A percentile compares a stretch with the other conserved stretches of the same genome.
phyloP scores from a whole-genome alignment of 768 basidiomycete genomes.

The Phaeotremella skinneri region DNA sequence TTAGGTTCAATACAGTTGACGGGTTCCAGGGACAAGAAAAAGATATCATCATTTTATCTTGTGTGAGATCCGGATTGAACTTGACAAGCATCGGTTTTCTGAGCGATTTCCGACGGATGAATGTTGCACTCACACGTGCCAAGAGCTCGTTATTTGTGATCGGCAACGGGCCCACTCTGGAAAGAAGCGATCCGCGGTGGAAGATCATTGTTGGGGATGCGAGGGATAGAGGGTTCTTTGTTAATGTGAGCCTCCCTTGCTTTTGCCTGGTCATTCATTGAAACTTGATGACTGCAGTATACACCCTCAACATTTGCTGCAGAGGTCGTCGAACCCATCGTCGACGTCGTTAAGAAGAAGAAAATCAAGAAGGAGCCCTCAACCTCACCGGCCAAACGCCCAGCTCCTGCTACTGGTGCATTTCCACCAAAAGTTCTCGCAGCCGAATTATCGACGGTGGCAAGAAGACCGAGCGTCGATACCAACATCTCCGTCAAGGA shows the following conservation, averaged over 20 bases:
- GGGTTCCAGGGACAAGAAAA: constrained; percentile 99
- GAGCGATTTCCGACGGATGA: constrained; percentile 84
- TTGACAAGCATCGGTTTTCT: constrained; percentile 82
- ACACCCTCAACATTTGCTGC: constrained; percentile 26
- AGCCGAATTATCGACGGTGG: constrained; percentile 4
- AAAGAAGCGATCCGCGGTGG: constrained; percentile 80
- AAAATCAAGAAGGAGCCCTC: constrained; percentile 18
- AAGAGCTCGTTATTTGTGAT: constrained; percentile 91
- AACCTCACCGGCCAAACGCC: background rate
- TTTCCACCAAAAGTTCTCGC: constrained; percentile 17
- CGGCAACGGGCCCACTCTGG: constrained; percentile 83
- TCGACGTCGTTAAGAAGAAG: constrained; percentile 3
- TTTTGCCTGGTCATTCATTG: background rate
- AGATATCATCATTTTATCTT: constrained; percentile 94
- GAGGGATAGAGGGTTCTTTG: constrained; percentile 61
- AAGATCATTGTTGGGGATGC: constrained; percentile 74
- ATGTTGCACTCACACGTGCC: constrained; percentile 97
- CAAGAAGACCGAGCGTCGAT: constrained; percentile 14
- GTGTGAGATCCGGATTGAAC: constrained; percentile 89
- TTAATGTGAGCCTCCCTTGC: constrained; percentile 58
- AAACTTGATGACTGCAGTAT: constrained; percentile 17
- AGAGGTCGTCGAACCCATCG: constrained; percentile 5
- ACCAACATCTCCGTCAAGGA: background rate
- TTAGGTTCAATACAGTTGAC: constrained; percentile 87
- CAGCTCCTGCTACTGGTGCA: constrained; percentile 1